Conservation (phyloP, 2,329 filamentous ascomycete species). For the Diaporthe aspalathi region DNA sequence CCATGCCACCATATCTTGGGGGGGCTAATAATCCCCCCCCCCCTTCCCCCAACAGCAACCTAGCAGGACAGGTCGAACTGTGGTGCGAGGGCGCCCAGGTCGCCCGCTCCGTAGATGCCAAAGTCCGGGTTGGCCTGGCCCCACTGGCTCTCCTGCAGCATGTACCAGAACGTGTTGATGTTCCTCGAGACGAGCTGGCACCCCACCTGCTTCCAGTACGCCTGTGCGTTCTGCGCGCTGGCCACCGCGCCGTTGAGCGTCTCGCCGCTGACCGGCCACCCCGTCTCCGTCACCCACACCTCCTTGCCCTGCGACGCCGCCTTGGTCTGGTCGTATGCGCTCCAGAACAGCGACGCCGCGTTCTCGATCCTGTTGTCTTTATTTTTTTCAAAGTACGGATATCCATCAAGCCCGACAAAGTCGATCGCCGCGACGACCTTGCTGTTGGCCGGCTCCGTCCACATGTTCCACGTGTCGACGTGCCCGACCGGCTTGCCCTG, state of each 20-base stretch:
- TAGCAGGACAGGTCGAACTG: conserved; percentile 26
- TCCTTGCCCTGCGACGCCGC: conserved; percentile 55
- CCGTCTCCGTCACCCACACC: conserved; percentile 90
- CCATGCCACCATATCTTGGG: background rate
- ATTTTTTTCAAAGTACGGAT: conserved; percentile 84
- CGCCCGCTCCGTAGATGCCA: conserved; percentile 17
- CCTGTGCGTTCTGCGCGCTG: conserved; percentile 74
- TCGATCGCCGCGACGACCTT: conserved; percentile 77
- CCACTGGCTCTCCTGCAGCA: conserved; percentile 44
- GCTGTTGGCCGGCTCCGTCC: conserved; percentile 77
- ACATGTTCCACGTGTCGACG: conserved; percentile 89
- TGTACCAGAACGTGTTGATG: conserved; percentile 82
- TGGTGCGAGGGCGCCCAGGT: conserved; percentile 13
- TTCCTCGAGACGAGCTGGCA: conserved; percentile 71
- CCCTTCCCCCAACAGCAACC: no score
- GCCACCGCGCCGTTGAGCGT: conserved; percentile 72
- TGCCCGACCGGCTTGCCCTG: conserved; percentile 72
- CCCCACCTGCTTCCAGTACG: conserved; percentile 83
- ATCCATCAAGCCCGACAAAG: conserved; percentile 86
- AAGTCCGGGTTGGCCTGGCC: conserved; percentile 23
- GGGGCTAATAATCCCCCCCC: background rate
- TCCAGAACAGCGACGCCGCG: conserved; percentile 75
- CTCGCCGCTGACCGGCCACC: conserved; percentile 82
- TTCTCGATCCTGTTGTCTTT: conserved; percentile 73
- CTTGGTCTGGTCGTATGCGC: conserved; percentile 61